phyloP scores from a whole-genome alignment of 225 moss, liverwort and hornwort genomes.

The Marchantia paleacea region DNA sequence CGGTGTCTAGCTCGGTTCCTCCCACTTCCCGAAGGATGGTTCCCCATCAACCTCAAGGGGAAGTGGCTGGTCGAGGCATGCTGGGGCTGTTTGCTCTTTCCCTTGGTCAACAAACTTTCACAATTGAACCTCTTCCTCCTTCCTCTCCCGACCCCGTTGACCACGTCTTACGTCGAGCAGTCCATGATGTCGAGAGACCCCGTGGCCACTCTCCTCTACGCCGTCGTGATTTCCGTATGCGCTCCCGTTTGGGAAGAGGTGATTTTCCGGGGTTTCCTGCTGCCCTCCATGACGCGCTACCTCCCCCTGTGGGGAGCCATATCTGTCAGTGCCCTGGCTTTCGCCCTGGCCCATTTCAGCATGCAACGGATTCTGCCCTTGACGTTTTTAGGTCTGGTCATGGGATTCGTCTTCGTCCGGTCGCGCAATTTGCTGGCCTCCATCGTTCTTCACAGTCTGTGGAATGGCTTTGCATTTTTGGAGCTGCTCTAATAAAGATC shows the following conservation, averaged over 20 bases:
- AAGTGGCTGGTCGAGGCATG: constrained; percentile 83
- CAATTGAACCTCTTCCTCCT: constrained; percentile 83
- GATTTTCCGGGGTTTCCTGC: constrained; percentile 85
- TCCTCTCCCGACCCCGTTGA: constrained; percentile 67
- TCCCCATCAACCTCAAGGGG: constrained; percentile 75
- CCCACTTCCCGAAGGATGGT: constrained; percentile 88
- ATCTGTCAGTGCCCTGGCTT: constrained; percentile 81
- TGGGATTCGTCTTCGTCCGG: constrained; percentile 95
- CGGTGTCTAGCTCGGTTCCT: constrained; percentile 74
- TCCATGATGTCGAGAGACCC: constrained; percentile 94
- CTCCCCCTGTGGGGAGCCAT: constrained; percentile 86
- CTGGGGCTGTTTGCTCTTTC: constrained; percentile 86
- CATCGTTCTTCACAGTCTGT: constrained; percentile 95
- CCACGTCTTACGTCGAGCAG: constrained; percentile 74
- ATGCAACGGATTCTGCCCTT: constrained; percentile 89
- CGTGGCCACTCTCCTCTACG: constrained; percentile 82
- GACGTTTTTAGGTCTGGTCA: constrained; percentile 89
- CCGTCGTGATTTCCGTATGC: constrained; percentile 87
- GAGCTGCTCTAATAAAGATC: constrained; percentile 55
- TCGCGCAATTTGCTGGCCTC: constrained; percentile 83
- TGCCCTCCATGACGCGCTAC: constrained; percentile 84
- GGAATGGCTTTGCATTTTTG: constrained; percentile 98
- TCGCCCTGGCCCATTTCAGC: constrained; percentile 93
- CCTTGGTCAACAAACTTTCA: constrained; percentile 81
- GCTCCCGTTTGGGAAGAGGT: constrained; percentile 98